A percentile compares a stretch with the other conserved stretches of the same genome.
These are phyloP conservation scores for Papiliotrema flavescens DNA, from an alignment of 1,284 basidiomycete genomes.

Conservation along the genomic window DNA sequence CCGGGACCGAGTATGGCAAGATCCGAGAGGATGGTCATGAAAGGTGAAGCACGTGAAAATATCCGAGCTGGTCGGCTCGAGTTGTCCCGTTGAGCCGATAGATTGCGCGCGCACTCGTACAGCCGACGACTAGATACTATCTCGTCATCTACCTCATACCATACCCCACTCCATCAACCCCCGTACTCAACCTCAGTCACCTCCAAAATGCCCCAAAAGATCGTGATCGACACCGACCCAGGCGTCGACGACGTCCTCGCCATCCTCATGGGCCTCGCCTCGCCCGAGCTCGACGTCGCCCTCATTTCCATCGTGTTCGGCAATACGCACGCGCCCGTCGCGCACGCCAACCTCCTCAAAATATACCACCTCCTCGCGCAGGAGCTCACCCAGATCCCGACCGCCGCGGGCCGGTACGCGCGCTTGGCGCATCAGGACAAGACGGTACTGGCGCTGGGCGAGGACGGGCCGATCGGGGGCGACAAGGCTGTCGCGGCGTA, in stretches of 20 bases:
- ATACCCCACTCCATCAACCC: background rate
- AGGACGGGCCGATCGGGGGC: slow-evolving; percentile 70
- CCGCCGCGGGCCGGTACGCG: slow-evolving; percentile 59
- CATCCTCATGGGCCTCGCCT: slow-evolving; percentile 48
- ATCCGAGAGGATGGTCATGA: too few species aligned
- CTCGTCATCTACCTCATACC: background rate
- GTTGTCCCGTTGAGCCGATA: background rate
- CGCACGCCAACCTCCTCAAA: slow-evolving; percentile 67
- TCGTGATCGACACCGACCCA: slow-evolving; percentile 49
- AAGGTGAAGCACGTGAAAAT: background rate
- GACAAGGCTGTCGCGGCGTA: slow-evolving; percentile 76
- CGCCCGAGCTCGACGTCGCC: slow-evolving; percentile 15
- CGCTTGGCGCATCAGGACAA: slow-evolving; percentile 55
- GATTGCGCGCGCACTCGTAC: too few species aligned
- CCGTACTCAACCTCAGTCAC: slow-evolving; percentile 15
- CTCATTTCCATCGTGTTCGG: slow-evolving; percentile 59
- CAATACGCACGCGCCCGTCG: slow-evolving; percentile 60
- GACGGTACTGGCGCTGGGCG: slow-evolving; percentile 65
- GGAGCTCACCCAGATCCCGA: slow-evolving; percentile 62
- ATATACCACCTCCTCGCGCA: slow-evolving; percentile 66
- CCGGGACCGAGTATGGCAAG: too few species aligned
- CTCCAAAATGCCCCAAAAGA: slow-evolving; percentile 34
- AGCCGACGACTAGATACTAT: too few species aligned
- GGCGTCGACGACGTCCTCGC: slow-evolving; percentile 90
- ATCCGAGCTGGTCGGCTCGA: background rate